These are phyloP conservation scores for Pestalotiopsis sp. DNA, from an alignment of 2,329 filamentous ascomycete species.

Conservation along the genomic window DNA sequence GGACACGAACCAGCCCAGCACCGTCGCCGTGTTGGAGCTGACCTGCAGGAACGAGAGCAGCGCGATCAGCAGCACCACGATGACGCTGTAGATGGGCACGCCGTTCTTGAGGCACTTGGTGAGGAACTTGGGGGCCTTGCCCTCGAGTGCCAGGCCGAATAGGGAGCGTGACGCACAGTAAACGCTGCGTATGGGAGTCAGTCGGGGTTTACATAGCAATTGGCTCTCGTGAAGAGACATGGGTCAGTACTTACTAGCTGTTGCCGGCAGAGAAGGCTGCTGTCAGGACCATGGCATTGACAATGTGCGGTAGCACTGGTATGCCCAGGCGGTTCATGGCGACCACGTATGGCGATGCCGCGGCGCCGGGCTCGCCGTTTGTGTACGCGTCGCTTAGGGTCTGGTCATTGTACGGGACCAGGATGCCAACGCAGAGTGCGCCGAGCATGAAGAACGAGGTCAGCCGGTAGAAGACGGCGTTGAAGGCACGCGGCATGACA, in stretches of 20 bases:
- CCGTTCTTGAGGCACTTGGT: constrained; percentile 63
- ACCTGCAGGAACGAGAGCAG: constrained; percentile 76
- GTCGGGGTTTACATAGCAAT: neutral
- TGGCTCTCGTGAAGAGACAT: too few species aligned
- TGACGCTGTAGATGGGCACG: constrained; percentile 76
- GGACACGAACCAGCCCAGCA: constrained; percentile 74
- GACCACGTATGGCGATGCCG: constrained; percentile 68
- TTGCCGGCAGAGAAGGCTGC: constrained; percentile 71
- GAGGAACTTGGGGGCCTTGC: constrained; percentile 65
- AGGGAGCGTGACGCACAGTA: constrained; percentile 72
- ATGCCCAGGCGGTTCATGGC: constrained; percentile 71
- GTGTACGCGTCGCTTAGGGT: constrained; percentile 64
- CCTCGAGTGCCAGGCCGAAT: constrained; percentile 69
- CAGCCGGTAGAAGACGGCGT: constrained; percentile 78
- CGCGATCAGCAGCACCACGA: constrained; percentile 66
- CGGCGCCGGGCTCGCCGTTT: constrained; percentile 64
- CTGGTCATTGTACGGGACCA: constrained; percentile 70
- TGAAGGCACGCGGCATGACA: constrained; percentile 74
- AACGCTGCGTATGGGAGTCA: constrained; percentile 30
- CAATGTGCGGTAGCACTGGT: constrained; percentile 66
- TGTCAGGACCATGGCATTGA: constrained; percentile 73
- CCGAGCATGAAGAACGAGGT: constrained; percentile 77
- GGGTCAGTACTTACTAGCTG: constrained; percentile 44
- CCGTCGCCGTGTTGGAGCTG: constrained; percentile 64
- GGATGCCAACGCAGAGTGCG: constrained; percentile 70